Base-by-base conservation (phyloP, 1,284 basidiomycete genomes). In the Vanrija humicola region DNA sequence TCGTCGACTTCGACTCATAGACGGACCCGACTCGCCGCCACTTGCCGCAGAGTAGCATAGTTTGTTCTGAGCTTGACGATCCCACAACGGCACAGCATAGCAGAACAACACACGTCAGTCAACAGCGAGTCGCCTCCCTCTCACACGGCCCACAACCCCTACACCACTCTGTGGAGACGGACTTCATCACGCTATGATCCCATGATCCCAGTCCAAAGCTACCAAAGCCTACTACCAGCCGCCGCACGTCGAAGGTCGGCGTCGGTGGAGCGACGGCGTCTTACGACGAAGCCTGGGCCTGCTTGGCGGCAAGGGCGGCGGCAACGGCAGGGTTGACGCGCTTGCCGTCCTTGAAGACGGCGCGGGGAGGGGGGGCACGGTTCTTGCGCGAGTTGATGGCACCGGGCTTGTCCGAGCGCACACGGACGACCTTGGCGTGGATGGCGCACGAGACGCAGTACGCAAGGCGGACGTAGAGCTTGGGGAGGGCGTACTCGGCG, bases 391-490 rank as follows among this genome's bases (percentile, higher is more conserved):
- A 77, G 77, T 78, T 78, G 74, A 77, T 73, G 39, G 77, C 77
- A 55, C 74, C 74, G 52, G 89, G 88, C 80, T 90, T 90, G 64
- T 86, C 86, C 62, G 93, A 95, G 64, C 93, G 90, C 46, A 96
- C 93, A 78, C 93, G 92, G 64, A 97, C 93, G 65, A 97, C 90
- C 80, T 98, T 95, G 70, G 94, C 94, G 84, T 99, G 95, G 79
- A 99, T 98, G 46, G 95, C 95, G 78, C 96, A 99, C 57, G 94
- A 98, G 62, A 99, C 89, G 79, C 95, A 99, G 85, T 99, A 98
- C 53, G 86, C 88, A 68, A 98, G 90, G 87, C 98, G 97, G 84
- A 97, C 89, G 86, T 99, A 98, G 65, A 98, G 82, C 81, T 98
- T 98, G 62, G 95, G 95, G 70, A 98, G 87, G 56, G 86, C 86